A percentile compares a stretch with the other conserved stretches of the same genome.
Evolutionary conservation across 2,329 filamentous ascomycete genomes (phyloP).

Genomic region (Aspergillus quadricinctus): DNA sequence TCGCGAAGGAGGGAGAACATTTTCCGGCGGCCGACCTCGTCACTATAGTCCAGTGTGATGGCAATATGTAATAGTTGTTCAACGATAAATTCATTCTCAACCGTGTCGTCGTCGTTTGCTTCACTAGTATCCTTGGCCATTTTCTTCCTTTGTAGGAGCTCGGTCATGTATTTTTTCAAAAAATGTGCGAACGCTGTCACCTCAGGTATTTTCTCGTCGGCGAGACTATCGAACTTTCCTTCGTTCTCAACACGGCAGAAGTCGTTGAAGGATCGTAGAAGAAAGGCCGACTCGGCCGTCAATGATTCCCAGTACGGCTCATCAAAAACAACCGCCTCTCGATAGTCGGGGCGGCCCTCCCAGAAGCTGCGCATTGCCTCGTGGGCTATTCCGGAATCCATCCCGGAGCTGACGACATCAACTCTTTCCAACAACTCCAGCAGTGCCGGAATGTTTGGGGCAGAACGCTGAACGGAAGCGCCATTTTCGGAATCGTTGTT

Average conservation of each 20-base stretch:
- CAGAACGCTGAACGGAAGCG: constrained; percentile 45
- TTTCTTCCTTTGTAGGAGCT: constrained; percentile 40
- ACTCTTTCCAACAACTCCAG: constrained; percentile 90
- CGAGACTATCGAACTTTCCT: constrained; percentile 66
- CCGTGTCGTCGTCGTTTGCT: constrained; percentile 73
- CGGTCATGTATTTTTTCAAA: constrained; percentile 71
- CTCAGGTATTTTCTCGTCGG: constrained; percentile 93
- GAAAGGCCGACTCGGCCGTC: constrained; percentile 78
- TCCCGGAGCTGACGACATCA: constrained; percentile 83
- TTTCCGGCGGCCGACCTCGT: constrained; percentile 89
- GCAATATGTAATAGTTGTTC: constrained; percentile 93
- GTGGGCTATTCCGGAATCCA: constrained; percentile 83
- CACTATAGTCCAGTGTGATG: constrained; percentile 90
- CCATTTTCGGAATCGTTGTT: constrained; percentile 56
- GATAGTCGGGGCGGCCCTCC: constrained; percentile 70
- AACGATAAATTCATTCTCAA: constrained; percentile 91
- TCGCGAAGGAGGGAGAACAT: constrained; percentile 92
- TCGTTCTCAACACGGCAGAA: constrained; percentile 75
- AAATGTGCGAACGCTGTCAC: constrained; percentile 87
- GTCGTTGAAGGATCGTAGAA: constrained; percentile 89
- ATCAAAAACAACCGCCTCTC: constrained; percentile 43
- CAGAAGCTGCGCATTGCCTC: constrained; percentile 97
- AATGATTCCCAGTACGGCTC: constrained; percentile 45
- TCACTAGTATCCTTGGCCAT: constrained; percentile 48
- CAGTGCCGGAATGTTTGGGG: constrained; percentile 74